A percentile compares a stretch with the other conserved stretches of the same genome.
phyloP scores from a whole-genome alignment of 176 grass and related monocot species.

The Carex kokanica region DNA sequence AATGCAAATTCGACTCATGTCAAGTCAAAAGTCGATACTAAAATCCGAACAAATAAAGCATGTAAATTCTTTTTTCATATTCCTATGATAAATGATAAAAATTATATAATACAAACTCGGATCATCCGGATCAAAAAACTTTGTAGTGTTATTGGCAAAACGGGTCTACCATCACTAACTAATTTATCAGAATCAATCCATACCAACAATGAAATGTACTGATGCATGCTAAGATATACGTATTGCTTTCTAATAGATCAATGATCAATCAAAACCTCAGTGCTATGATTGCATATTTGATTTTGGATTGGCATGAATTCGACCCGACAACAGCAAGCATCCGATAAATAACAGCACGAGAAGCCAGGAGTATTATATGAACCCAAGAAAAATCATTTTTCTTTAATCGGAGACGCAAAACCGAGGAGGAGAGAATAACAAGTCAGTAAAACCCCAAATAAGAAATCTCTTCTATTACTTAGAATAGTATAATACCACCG shows the following conservation, averaged over 20 bases:
- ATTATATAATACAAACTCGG: too few species aligned
- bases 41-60: background rate
- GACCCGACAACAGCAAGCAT: background rate
- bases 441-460: background rate
- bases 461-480: background rate
- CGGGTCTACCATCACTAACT: too few species aligned
- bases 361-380: too few species aligned
- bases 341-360: background rate
- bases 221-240: background rate
- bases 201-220: background rate
- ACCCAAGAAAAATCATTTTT: background rate
- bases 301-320: background rate
- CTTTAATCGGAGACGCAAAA: background rate
- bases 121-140: background rate
- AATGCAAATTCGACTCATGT: background rate
- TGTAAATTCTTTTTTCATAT: background rate
- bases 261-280: too few species aligned
- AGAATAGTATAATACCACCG: background rate
- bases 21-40: background rate
- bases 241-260: too few species aligned
- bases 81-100: background rate
- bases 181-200: background rate
- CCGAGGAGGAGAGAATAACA: background rate
- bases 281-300: background rate
- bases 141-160: too few species aligned